Conservation (phyloP, 164 flowering plant species). For the Saururus chinensis region DNA sequence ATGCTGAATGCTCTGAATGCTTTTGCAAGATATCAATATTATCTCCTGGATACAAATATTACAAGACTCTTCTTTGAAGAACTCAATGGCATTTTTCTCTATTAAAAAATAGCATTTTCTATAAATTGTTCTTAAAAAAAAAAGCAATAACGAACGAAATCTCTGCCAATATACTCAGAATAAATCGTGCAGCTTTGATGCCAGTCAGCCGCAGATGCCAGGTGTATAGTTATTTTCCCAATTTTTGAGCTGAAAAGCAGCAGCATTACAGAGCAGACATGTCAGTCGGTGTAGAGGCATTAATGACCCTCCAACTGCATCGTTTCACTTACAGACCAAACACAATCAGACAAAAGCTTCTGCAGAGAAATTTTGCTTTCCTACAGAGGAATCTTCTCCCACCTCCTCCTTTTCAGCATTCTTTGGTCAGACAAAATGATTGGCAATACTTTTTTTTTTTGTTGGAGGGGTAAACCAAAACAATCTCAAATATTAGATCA, state of each 20-base stretch:
- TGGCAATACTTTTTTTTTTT: constrained; percentile 4
- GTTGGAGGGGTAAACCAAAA: background rate
- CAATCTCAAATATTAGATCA: too few relatives aligned
- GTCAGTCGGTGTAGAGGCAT: constrained; percentile 24
- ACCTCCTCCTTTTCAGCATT: constrained; percentile 25
- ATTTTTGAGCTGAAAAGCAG: background rate
- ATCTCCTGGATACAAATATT: too few relatives aligned
- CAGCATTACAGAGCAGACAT: constrained; percentile 5
- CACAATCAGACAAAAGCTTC: constrained; percentile 56
- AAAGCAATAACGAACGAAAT: too few relatives aligned
- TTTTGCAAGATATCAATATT: too few relatives aligned
- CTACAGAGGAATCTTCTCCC: constrained; percentile 31
- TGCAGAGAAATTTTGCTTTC: constrained; percentile 20
- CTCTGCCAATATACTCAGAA: background rate
- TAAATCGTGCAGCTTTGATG: background rate
- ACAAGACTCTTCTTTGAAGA: too few relatives aligned
- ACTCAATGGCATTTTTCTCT: background rate
- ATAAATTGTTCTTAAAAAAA: too few relatives aligned
- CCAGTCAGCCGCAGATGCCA: background rate
- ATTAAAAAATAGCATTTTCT: too few relatives aligned
- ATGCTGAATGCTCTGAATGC: too few relatives aligned
- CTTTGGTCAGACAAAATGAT: constrained; percentile 13
- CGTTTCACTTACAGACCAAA: constrained; percentile 24
- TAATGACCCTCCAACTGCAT: constrained; percentile 25
- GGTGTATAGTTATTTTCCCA: background rate